These are phyloP conservation scores for Boletellus sp. DNA, from an alignment of 768 basidiomycete species.

Conservation along the genomic window DNA sequence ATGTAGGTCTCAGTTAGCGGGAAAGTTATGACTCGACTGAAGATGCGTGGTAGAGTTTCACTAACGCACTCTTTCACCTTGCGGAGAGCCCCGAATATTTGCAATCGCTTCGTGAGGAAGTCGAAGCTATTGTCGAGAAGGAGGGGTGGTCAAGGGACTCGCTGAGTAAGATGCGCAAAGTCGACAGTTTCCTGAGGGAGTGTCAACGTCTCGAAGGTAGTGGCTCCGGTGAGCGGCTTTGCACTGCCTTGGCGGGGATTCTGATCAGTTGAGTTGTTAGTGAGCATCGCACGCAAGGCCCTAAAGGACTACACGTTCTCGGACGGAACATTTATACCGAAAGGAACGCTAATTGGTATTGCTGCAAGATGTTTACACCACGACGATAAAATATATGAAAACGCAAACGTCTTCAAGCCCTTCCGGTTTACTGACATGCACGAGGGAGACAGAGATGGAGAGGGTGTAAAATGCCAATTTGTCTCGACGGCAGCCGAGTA, in stretches of 20 bases:
- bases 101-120: slow-evolving; percentile 34
- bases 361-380: slow-evolving; percentile 20
- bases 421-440: slow-evolving; percentile 44
- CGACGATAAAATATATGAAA: slow-evolving; percentile 24
- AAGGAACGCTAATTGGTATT: slow-evolving; percentile 25
- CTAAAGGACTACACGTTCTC: slow-evolving; percentile 32
- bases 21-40: background rate
- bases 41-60: slow-evolving; percentile 22
- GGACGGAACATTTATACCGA: slow-evolving; percentile 33
- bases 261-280: slow-evolving; percentile 8
- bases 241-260: background rate
- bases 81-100: slow-evolving; percentile 34
- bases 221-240: slow-evolving; percentile 11
- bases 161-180: slow-evolving; percentile 27
- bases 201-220: slow-evolving; percentile 29
- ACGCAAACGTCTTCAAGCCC: slow-evolving; percentile 39
- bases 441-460: slow-evolving; percentile 31
- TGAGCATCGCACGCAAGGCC: slow-evolving; percentile 29
- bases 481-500: background rate
- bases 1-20: background rate
- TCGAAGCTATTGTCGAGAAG: slow-evolving; percentile 23
- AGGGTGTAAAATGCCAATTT: background rate
- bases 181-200: slow-evolving; percentile 40
- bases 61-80: slow-evolving; percentile 33
- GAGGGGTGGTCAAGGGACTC: slow-evolving; percentile 26